phyloP scores from a whole-genome alignment of 805 yeast species.

The Starmerella kuoi region DNA sequence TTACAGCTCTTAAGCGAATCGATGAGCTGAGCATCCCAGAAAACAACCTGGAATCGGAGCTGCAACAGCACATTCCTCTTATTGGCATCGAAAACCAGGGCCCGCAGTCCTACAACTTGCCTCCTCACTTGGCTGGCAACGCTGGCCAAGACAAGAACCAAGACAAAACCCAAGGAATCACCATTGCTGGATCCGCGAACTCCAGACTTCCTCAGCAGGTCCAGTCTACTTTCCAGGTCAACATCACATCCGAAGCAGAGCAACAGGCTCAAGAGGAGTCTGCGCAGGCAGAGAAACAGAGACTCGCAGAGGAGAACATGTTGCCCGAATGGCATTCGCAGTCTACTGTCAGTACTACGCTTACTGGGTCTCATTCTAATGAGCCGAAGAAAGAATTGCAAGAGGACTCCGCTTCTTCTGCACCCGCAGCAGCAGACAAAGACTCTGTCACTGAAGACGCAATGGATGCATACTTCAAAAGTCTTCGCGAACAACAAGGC shows the following conservation, averaged over 20 bases:
- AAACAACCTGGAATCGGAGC: slow-evolving; percentile 76
- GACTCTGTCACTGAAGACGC: slow-evolving; percentile 19
- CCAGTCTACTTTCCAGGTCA: slow-evolving; percentile 80
- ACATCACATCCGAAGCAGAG: slow-evolving; percentile 75
- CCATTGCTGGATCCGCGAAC: slow-evolving; percentile 22
- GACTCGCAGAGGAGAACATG: slow-evolving; percentile 76
- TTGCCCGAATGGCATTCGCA: slow-evolving; percentile 93
- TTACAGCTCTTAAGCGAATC: slow-evolving; percentile 67
- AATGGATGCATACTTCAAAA: slow-evolving; percentile 24
- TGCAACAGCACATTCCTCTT: slow-evolving; percentile 65
- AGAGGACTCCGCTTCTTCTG: background rate
- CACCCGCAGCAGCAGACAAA: slow-evolving; percentile 1
- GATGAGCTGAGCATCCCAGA: slow-evolving; percentile 73
- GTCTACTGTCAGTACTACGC: slow-evolving; percentile 59
- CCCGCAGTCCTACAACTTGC: slow-evolving; percentile 16
- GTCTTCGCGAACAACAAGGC: slow-evolving; percentile 20
- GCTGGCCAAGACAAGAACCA: slow-evolving; percentile 1
- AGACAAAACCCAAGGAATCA: slow-evolving; percentile 15
- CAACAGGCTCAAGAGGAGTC: slow-evolving; percentile 58
- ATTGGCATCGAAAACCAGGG: slow-evolving; percentile 13
- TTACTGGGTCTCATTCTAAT: background rate
- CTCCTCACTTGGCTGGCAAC: slow-evolving; percentile 10
- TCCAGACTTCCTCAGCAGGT: slow-evolving; percentile 27
- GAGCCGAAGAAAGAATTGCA: background rate
- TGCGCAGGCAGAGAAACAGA: slow-evolving; percentile 56